These are phyloP conservation scores for Talaromyces stipitatus DNA, from an alignment of 495 filamentous ascomycete genomes.

Conservation along the genomic window DNA sequence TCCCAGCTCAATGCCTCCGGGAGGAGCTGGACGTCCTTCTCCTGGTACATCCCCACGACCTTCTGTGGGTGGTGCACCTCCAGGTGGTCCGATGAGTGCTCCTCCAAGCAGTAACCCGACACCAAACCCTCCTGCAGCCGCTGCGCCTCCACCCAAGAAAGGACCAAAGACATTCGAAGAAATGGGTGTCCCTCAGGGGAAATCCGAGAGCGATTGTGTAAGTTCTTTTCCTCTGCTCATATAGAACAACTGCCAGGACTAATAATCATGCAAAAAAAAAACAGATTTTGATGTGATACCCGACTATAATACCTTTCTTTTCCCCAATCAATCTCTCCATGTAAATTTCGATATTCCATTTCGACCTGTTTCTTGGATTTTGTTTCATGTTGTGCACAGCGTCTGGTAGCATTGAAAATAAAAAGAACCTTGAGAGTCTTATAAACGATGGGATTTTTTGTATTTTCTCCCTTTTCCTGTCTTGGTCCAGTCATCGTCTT, in stretches of 20 bases:
- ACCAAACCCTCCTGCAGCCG: constrained; percentile 17
- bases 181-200: constrained; percentile 83
- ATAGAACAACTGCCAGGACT: neutral
- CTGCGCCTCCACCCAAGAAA: constrained; percentile 51
- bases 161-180: constrained; percentile 96
- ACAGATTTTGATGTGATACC: constrained; percentile 59
- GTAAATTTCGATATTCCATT: neutral
- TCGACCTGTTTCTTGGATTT: neutral
- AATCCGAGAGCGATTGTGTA: constrained; percentile 86
- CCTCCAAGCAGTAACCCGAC: constrained; percentile 25
- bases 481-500: too few relatives aligned
- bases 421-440: neutral
- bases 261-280: constrained; percentile 17
- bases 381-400: constrained; percentile 9
- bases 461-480: neutral
- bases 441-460: neutral
- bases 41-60: constrained; percentile 21
- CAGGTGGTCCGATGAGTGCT: constrained; percentile 8
- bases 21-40: neutral
- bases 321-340: constrained; percentile 5
- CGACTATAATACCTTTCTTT: constrained; percentile 11
- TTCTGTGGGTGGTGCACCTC: constrained; percentile 7
- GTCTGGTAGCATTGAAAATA: constrained; percentile 5
- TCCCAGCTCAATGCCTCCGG: neutral
- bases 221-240: constrained; percentile 27